These are phyloP conservation scores for Bauhinia variegata DNA, from an alignment of 306 rosid species.

Conservation along the genomic window DNA sequence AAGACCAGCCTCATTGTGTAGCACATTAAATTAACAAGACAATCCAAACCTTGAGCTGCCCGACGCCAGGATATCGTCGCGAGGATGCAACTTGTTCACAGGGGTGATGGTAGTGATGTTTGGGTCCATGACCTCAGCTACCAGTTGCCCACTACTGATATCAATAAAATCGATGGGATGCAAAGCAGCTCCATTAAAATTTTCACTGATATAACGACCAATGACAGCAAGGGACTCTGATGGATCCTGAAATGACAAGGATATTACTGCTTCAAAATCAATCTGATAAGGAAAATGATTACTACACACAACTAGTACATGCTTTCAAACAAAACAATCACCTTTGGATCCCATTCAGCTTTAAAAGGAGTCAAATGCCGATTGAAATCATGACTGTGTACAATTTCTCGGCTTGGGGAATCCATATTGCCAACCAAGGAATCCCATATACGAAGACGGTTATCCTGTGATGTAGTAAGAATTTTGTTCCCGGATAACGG, in stretches of 20 bases:
- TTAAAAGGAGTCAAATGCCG: slow-evolving; percentile 88
- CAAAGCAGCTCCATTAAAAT: slow-evolving; percentile 85
- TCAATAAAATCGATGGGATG: slow-evolving; percentile 98
- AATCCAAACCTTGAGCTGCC: slow-evolving; percentile 85
- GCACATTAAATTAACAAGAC: neutral
- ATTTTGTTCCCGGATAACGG: slow-evolving; percentile 80
- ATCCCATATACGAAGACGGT: slow-evolving; percentile 92
- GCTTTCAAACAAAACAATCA: slow-evolving; percentile 31
- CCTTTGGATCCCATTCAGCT: slow-evolving; percentile 99
- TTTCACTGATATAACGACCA: slow-evolving; percentile 95
- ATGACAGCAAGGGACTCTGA: slow-evolving; percentile 85
- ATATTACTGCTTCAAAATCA: neutral
- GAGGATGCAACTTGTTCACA: slow-evolving; percentile 91
- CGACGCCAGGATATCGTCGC: slow-evolving; percentile 79
- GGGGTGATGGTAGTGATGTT: slow-evolving; percentile 90
- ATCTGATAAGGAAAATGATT: neutral
- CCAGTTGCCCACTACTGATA: slow-evolving; percentile 76
- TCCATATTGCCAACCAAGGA: slow-evolving; percentile 81
- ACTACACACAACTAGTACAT: neutral
- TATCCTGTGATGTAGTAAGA: slow-evolving; percentile 88
- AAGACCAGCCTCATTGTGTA: slow-evolving; percentile 8
- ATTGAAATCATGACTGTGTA: slow-evolving; percentile 91
- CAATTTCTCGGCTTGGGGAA: slow-evolving; percentile 94
- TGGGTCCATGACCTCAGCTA: slow-evolving; percentile 94
- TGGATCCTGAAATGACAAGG: slow-evolving; percentile 64